Base-by-base conservation (phyloP, 148 eudicot species). In the Chenopodium formosanum region DNA sequence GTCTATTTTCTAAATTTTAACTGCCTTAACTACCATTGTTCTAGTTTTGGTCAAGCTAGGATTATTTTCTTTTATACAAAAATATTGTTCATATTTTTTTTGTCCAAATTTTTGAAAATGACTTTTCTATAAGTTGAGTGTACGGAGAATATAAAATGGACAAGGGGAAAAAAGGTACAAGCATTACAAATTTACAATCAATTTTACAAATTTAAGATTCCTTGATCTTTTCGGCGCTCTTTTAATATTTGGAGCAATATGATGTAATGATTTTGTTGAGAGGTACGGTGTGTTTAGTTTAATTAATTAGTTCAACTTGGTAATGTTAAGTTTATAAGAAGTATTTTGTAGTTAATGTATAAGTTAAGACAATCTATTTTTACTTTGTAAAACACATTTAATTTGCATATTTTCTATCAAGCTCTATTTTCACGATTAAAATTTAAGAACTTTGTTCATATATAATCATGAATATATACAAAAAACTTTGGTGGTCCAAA, bases 21-120 rank as follows among this genome's bases (percentile, higher is more conserved):
- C 80, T 66, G 70, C 58, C 80, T 78, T 78, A 78, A 78, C 80
- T 66, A 78, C 73, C 80, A 48, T 19, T 44, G 12, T 65, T 65
- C 29, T 66, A 32, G n/a, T 40, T 78, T 65, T 64, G n/a, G 79
- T 63, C 72, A 14, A 56, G 6, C 62, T 56, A 60, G 23, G 34
- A 20, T 77, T 65, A 22, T 70, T 62, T 62, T 63, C 16, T 63
- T 77, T 76, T 6, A 40, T 40, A 40, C 0, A 40, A 1, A 40
- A 40, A 40, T 5, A 40, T 63, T 17, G 13, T 9, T 12, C 20
- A 5, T 10, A 2, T 53, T 12, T 2, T 31, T 68, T 67, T 72
- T 3, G 46, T 72, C 53, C 25, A 8, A 22, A 9, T 56, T 72
- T 72, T 70, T 72, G 1, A 12, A 44, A 22, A 22, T n/a, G 75